Evolutionary conservation across 1,284 basidiomycete genomes (phyloP), one percentile per base, ranked within the genome.

Genomic region (Irpex sp.): DNA sequence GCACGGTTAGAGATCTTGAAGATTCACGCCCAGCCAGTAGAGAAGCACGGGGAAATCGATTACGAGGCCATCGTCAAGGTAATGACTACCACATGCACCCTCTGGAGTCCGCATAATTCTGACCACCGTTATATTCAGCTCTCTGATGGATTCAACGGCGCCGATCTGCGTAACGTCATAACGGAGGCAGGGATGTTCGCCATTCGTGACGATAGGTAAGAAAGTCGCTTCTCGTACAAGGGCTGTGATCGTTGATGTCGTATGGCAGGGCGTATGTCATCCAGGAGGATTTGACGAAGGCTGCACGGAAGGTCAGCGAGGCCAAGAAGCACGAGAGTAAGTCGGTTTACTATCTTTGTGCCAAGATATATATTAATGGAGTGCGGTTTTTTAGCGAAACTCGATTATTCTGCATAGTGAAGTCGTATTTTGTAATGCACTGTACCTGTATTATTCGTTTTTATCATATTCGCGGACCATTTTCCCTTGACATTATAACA

Each of bases 181-280:
- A 99, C 97, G 5, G 97, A 99, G 77, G 94, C 96, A 7, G 96
- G 97, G 58, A 98, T 99, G 95, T 98, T 98, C 74, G 97, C 97
- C 12, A 98, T 99, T 70, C 83, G 97, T 57, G 96, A 98, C 65
- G 96, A 98, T 68, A 83, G 92, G 89, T 89, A 64, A 62, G 82
- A 71, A 16, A 16, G 53, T 47, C 10, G 39, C 10, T 39, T 54
- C 45, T n/a, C 56, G 55, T 51, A 21, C 5, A 1, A 4, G 4
- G 1, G 19, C 21, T 18, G 10, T 51, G 18, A 28, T 61, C 58
- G 36, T 35, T 53, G 19, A 47, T 63, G 48, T 4, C 21, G 9
- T 16, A 18, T 62, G 68, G 64, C 68, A 92, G 95, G 63, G 94
- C 96, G 70, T 95, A 93, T 64, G 79, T 96, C 61, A 88, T 86